Base-by-base conservation (phyloP, 306 rosid genomes). In the Cicer arietinum region DNA sequence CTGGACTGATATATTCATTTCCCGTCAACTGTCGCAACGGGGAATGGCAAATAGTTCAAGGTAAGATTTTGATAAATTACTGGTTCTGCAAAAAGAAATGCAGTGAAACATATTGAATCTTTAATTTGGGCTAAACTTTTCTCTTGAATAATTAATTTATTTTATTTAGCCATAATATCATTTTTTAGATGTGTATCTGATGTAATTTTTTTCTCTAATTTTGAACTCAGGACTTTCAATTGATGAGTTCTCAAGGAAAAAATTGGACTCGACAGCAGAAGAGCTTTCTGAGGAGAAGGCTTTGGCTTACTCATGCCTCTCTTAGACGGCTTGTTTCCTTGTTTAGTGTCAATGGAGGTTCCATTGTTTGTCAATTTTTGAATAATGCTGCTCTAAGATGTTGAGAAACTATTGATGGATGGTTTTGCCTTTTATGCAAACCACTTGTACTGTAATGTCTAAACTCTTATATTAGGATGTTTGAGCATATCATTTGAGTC, bases 11-110 rank as follows among this genome's bases (percentile, higher is more conserved):
- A 70, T 94, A 88, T 69, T 94, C 99, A 18, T 94, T 92, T 88
- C 99, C 99, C 0, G 96, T 94, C 71, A 92, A 95, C 71, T 84
- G 90, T 73, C 63, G 63, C 60, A 77, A 86, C 56, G 99, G 99
- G 70, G 98, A 94, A 80, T 92, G 99, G 99, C 82, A 77, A 76
- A 90, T 94, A 74, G 97, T 94, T 77, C 95, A 92, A 88, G 99
- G 99, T 94, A 80, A 82, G 75, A 65, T 41, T 69, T 58, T 65
- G 54, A 14, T 66, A 40, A 60, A 64, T 47, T 41, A 3, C 16
- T 59, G 22, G 4, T 44, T 11, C 14, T 47, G 53, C 6, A 12
- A 47, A 59, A 30, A 30, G 37, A 12, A 37, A 59, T 30, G 65
- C 42, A 59, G 65, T 30, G 65, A 30, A 59, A 59, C 4, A 8